These are phyloP conservation scores for Phytophthora sp. DNA, from an alignment of 352 stramenopile species.

Conservation along the genomic window DNA sequence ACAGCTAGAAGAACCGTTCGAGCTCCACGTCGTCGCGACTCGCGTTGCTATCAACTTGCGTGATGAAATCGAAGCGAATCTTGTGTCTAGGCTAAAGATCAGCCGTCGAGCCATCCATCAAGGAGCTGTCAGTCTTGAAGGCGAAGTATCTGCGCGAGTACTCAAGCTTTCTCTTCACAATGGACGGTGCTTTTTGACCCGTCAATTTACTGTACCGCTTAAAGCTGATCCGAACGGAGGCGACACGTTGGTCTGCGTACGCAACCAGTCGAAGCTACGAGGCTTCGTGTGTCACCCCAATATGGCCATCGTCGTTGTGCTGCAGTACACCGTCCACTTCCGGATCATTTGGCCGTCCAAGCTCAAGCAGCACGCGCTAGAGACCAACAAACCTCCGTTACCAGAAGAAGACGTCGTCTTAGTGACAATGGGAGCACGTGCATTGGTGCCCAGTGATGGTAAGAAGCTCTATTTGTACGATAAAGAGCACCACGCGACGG, in stretches of 20 bases:
- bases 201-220: slow-evolving; percentile 67
- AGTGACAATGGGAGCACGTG: slow-evolving; percentile 73
- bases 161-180: slow-evolving; percentile 92
- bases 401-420: slow-evolving; percentile 80
- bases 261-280: slow-evolving; percentile 58
- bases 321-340: slow-evolving; percentile 91
- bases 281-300: slow-evolving; percentile 82
- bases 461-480: slow-evolving; percentile 80
- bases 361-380: slow-evolving; percentile 65
- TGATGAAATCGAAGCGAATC: slow-evolving; percentile 69
- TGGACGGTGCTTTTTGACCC: slow-evolving; percentile 77
- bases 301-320: slow-evolving; percentile 80
- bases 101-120: slow-evolving; percentile 63
- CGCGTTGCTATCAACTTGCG: slow-evolving; percentile 74
- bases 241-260: slow-evolving; percentile 64
- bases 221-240: slow-evolving; percentile 71
- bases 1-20: slow-evolving; percentile 64
- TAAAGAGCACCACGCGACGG: slow-evolving; percentile 52
- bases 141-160: slow-evolving; percentile 74
- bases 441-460: slow-evolving; percentile 74
- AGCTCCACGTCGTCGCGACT: slow-evolving; percentile 53
- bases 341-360: slow-evolving; percentile 71
- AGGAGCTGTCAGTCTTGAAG: slow-evolving; percentile 55
- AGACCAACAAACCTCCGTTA: slow-evolving; percentile 55
- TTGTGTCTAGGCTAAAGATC: slow-evolving; percentile 67